Percentiles rank a stretch among this genome's conserved stretches.
These are phyloP conservation scores for Rhizophora mangle DNA, from an alignment of 345 rosid genomes.

Conservation along the genomic window DNA sequence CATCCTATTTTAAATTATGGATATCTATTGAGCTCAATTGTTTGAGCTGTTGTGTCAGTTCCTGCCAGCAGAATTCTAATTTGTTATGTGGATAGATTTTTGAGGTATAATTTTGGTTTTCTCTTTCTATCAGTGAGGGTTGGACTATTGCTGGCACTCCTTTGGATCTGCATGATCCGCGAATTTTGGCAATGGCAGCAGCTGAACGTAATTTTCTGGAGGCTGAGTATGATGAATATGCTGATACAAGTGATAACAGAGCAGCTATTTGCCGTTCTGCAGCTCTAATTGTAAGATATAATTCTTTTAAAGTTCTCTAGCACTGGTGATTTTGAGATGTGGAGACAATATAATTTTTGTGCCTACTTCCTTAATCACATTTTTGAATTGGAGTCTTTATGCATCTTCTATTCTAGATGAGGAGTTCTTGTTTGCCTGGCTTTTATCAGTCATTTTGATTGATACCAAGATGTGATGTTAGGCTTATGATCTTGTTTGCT, in stretches of 20 bases:
- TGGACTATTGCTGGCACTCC: conserved; percentile 32
- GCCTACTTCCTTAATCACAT: background rate
- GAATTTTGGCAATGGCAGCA: conserved; percentile 29
- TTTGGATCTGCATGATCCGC: conserved; percentile 31
- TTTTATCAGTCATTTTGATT: background rate
- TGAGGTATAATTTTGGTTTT: background rate
- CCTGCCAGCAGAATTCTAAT: no score
- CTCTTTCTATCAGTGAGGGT: conserved; percentile 22
- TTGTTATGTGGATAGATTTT: background rate
- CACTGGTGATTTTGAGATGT: background rate
- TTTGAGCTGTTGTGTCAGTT: background rate
- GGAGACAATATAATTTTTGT: background rate
- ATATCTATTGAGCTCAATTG: background rate
- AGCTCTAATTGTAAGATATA: conserved; percentile 24
- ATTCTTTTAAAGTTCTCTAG: background rate
- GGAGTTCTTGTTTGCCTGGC: background rate
- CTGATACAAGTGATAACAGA: conserved; percentile 27
- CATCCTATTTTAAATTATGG: background rate
- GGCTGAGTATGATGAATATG: conserved; percentile 28
- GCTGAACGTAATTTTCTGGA: conserved; percentile 26
- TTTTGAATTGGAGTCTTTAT: background rate
- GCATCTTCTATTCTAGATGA: background rate
- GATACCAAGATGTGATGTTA: background rate
- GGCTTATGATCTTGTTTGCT: background rate
- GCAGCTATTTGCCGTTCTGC: conserved; percentile 28